Percentiles rank a stretch among this genome's conserved stretches.
Evolutionary conservation across 129 eudicot genomes (phyloP).

Genomic region (Heracleum sosnowskyi): DNA sequence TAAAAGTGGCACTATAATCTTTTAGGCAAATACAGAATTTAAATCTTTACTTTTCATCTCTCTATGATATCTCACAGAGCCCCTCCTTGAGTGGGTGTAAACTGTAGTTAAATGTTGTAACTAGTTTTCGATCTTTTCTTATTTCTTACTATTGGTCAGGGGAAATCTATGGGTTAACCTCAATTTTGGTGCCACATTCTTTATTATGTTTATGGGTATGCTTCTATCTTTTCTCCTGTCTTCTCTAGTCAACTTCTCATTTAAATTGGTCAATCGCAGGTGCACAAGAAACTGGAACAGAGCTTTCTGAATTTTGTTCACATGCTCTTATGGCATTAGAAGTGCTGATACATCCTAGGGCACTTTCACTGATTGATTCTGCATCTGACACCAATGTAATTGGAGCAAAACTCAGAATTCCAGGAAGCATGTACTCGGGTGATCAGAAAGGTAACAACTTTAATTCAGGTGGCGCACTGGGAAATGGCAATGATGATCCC

Average conservation of each 20-base stretch:
- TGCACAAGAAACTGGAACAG: slow-evolving; percentile 57
- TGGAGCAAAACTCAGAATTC: slow-evolving; percentile 16
- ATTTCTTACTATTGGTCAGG: neutral
- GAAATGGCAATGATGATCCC: slow-evolving; percentile 26
- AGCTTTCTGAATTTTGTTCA: slow-evolving; percentile 60
- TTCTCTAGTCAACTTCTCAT: neutral
- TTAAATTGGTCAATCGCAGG: slow-evolving; percentile 35
- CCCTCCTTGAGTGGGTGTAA: neutral
- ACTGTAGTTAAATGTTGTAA: neutral
- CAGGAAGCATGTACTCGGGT: slow-evolving; percentile 22
- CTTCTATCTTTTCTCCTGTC: neutral
- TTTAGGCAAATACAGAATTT: neutral
- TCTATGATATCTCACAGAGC: neutral
- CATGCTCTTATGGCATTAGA: slow-evolving; percentile 75
- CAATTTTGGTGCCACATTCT: neutral
- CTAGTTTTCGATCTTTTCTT: neutral
- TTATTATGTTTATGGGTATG: neutral
- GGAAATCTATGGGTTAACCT: neutral
- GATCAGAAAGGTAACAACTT: slow-evolving; percentile 13
- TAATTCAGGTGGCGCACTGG: slow-evolving; percentile 20
- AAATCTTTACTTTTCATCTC: neutral
- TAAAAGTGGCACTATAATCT: neutral
- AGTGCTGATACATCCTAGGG: slow-evolving; percentile 76
- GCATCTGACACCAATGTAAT: slow-evolving; percentile 18
- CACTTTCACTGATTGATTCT: slow-evolving; percentile 51